Evolutionary conservation across 1,139 yeast species (phyloP), one percentile per base, ranked within the genome.

Genomic region (Diutina rugosa): DNA sequence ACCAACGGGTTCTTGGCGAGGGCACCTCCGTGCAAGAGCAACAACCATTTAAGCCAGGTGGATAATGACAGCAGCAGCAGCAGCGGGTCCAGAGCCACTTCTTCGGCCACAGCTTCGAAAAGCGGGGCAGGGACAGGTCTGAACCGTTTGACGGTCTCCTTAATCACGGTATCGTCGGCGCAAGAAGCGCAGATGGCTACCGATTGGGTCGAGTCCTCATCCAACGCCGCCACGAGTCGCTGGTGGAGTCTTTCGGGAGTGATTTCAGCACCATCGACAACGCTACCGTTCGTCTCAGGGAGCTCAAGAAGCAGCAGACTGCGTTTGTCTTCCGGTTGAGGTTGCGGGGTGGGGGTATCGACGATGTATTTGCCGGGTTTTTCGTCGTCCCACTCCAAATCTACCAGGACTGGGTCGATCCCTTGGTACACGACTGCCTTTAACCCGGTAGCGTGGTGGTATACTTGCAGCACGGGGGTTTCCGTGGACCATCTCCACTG

Each of bases 21-120:
- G 45, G 70, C 63, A 1, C 74, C 73, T 14, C 83, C 83, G 59
- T 78, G 76, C 12, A 72, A 63, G 38, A 80, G 65, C 48, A 80
- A 66, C 10, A 79, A 58, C 78, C 80, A 77, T 63, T 77, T 78
- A 58, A 81, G 68, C 85, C 84, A 81, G 16, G 74, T 57, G 4
- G 76, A 69, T 47, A 73, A 64, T 5, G 68, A 62, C 6, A 68
- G 60, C 47, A 68, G 68, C 41, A 21, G 26, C 46, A 67, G 67
- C 5, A 76, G 67, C 6, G 77, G 72, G 55, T 69, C 70, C 10
- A 63, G 64, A 1, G 76, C 67, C 2, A 79, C 70, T 32, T 66
- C 68, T 3, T 67, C 59, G 29, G 76, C 64, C 18, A 80, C 63
- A 16, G 68, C 64, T 4, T 64, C 65, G 59, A 79, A 76, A 30